Percentiles rank a stretch among this genome's conserved stretches.
phyloP scores from a whole-genome alignment of 495 filamentous ascomycete genomes.

The Aspergillus funiculosus region DNA sequence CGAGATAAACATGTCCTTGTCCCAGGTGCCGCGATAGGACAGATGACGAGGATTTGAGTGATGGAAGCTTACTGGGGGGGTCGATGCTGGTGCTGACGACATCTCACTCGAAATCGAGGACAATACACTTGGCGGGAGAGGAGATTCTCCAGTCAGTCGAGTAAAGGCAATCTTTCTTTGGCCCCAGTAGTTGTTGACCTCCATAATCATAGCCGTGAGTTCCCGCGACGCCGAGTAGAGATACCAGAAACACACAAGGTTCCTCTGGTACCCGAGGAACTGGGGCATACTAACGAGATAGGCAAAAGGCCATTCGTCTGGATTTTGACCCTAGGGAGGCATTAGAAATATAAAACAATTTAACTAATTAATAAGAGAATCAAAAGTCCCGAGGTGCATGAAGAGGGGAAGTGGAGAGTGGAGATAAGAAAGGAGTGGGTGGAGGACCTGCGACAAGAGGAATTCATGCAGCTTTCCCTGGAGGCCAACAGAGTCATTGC shows the following conservation, averaged over 20 bases:
- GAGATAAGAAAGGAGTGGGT: background rate
- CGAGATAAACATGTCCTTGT: conserved; percentile 20
- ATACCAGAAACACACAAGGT: conserved; percentile 77
- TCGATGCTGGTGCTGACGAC: background rate
- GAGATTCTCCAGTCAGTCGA: conserved; percentile 8
- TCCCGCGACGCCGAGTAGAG: conserved; percentile 56
- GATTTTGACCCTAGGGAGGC: conserved; percentile 11
- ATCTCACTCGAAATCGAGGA: no score
- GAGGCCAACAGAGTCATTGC: conserved; percentile 13
- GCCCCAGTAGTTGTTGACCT: conserved; percentile 74
- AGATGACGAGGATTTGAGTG: conserved; percentile 13
- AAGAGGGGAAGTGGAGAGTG: background rate
- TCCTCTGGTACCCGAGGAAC: conserved; percentile 71
- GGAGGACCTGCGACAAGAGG: conserved; percentile 13
- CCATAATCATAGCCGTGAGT: conserved; percentile 61
- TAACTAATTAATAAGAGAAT: background rate
- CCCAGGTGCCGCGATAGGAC: conserved; percentile 17
- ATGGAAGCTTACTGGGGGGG: conserved; percentile 3
- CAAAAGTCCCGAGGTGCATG: no score
- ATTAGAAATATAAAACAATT: background rate
- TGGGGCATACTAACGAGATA: conserved; percentile 66
- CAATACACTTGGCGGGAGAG: background rate
- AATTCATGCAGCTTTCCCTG: conserved; percentile 17
- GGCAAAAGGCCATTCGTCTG: conserved; percentile 42
- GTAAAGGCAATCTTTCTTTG: conserved; percentile 51